Evolutionary conservation across 2,329 filamentous ascomycete genomes (phyloP).

Genomic region (Alternaria arborescens): DNA sequence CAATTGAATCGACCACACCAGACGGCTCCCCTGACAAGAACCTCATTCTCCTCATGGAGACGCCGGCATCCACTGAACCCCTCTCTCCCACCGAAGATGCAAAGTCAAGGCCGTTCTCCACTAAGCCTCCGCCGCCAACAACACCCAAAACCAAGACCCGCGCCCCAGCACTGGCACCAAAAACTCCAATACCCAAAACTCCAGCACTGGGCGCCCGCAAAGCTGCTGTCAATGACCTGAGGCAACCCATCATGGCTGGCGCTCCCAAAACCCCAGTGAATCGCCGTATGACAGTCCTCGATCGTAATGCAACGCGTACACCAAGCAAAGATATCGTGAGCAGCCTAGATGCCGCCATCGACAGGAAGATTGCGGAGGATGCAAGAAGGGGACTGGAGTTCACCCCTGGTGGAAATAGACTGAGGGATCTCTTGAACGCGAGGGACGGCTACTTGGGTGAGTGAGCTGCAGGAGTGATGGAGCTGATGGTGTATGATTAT

Average conservation of each 20-base stretch:
- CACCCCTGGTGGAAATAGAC: constrained; percentile 22
- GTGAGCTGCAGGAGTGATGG: not conserved
- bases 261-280: not conserved
- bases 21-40: not conserved
- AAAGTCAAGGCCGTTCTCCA: not conserved
- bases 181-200: not conserved
- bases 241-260: not conserved
- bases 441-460: not conserved
- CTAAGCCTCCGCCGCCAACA: not conserved
- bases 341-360: constrained; percentile 35
- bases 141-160: constrained; percentile 2
- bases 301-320: constrained; percentile 28
- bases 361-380: constrained; percentile 37
- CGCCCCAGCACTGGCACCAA: not conserved
- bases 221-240: not conserved
- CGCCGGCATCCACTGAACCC: not conserved
- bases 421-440: constrained; percentile 22
- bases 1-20: not conserved
- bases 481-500: not conserved
- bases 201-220: not conserved
- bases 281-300: constrained; percentile 2
- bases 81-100: constrained; percentile 17
- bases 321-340: constrained; percentile 35
- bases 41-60: not conserved
- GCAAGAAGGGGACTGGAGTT: constrained; percentile 19